These are phyloP conservation scores for Shiraia sp. DNA, from an alignment of 2,329 filamentous ascomycete species.

Conservation along the genomic window DNA sequence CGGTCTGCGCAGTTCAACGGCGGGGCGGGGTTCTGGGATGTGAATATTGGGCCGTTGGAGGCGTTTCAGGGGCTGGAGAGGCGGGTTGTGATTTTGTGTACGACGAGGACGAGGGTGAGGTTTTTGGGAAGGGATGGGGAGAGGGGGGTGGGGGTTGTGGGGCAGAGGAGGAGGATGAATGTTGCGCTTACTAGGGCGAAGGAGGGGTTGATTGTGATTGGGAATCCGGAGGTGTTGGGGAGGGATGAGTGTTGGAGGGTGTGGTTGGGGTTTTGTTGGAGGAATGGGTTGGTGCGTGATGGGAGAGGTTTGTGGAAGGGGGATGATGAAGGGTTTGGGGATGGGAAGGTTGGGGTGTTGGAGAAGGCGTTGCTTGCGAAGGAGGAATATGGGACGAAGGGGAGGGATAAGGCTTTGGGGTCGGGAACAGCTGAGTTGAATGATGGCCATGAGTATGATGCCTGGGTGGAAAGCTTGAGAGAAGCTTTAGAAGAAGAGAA, in stretches of 20 bases:
- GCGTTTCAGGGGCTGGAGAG: conserved; percentile 53
- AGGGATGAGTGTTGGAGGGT: conserved; percentile 44
- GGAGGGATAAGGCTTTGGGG: conserved; percentile 18
- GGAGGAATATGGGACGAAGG: conserved; percentile 9
- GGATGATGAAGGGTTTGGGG: background rate
- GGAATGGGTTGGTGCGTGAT: conserved; percentile 41
- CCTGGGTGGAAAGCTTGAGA: conserved; percentile 26
- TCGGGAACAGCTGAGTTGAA: conserved; percentile 7
- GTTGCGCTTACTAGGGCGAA: conserved; percentile 52
- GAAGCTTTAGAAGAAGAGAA: conserved; percentile 26
- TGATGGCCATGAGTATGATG: conserved; percentile 22
- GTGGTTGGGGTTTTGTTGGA: conserved; percentile 45
- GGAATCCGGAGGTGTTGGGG: conserved; percentile 44
- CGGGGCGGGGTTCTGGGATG: conserved; percentile 33
- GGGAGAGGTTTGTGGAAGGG: conserved; percentile 11
- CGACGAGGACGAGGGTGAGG: conserved; percentile 41
- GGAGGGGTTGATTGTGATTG: conserved; percentile 49
- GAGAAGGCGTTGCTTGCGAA: conserved; percentile 31
- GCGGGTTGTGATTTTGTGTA: conserved; percentile 51
- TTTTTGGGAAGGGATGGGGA: conserved; percentile 39
- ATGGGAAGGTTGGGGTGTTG: conserved; percentile 25
- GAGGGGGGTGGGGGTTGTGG: conserved; percentile 43
- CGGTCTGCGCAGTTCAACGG: conserved; percentile 20
- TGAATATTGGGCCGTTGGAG: conserved; percentile 53
- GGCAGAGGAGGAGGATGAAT: conserved; percentile 47